These are phyloP conservation scores for Nematocida major DNA, from an alignment of 371 early-diverging fungal genomes.

Conservation along the genomic window DNA sequence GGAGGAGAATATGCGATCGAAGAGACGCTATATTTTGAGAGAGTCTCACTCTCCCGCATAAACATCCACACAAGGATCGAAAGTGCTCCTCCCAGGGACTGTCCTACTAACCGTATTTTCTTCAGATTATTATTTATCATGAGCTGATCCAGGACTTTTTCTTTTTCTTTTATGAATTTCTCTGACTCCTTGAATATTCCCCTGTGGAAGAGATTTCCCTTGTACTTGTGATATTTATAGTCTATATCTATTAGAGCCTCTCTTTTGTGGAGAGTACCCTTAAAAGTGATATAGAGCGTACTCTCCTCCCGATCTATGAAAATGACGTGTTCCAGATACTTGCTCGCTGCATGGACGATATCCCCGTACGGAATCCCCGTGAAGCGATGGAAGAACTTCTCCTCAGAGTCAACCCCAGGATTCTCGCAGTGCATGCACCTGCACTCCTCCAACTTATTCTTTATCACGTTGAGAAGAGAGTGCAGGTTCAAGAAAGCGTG, in stretches of 20 bases:
- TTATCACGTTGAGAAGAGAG: conserved; percentile 39
- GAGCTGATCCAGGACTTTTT: conserved; percentile 7
- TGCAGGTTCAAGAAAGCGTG: conserved; percentile 38
- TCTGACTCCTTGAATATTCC: conserved; percentile 59
- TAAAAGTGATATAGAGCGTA: conserved; percentile 40
- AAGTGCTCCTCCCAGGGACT: conserved; percentile 66
- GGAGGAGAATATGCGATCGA: conserved; percentile 43
- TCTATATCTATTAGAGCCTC: conserved; percentile 48
- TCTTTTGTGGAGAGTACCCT: conserved; percentile 35
- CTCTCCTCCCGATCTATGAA: conserved; percentile 20
- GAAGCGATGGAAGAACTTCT: conserved; percentile 45
- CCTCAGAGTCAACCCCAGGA: background rate
- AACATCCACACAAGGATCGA: conserved; percentile 57
- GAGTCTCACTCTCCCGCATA: background rate
- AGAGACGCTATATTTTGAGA: conserved; percentile 12
- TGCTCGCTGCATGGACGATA: conserved; percentile 39
- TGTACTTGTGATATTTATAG: conserved; percentile 44
- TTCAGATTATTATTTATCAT: conserved; percentile 21
- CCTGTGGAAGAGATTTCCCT: conserved; percentile 47
- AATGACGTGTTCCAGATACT: conserved; percentile 45
- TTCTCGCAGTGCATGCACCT: conserved; percentile 13
- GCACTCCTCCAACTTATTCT: conserved; percentile 3
- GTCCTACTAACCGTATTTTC: conserved; percentile 63
- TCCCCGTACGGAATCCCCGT: conserved; percentile 43
- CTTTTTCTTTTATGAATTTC: conserved; percentile 50